Conservation (phyloP, 1,139 yeast genomes). For the Pichia sp. region DNA sequence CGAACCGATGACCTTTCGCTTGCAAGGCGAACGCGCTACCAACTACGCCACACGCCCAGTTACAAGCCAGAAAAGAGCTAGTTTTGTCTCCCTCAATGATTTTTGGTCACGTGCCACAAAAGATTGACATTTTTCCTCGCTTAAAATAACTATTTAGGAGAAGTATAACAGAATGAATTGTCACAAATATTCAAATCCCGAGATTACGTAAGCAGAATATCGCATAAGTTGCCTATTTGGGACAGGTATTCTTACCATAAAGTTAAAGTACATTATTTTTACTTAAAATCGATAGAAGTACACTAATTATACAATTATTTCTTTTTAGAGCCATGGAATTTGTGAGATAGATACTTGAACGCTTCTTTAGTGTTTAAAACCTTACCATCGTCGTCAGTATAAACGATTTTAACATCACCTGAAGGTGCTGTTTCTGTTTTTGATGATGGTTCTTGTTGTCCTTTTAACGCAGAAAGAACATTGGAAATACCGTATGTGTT, state of each 20-base stretch:
- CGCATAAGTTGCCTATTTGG: too few species aligned
- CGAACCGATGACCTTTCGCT: constrained; percentile 91
- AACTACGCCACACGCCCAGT: constrained; percentile 88
- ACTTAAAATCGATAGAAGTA: too few species aligned
- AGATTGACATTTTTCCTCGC: too few species aligned
- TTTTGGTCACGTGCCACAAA: too few species aligned
- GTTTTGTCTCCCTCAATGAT: background rate
- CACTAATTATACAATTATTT: too few species aligned
- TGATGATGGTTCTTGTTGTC: background rate
- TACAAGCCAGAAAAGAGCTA: background rate
- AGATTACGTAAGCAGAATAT: too few species aligned
- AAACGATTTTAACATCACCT: constrained; percentile 61
- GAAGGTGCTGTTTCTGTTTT: background rate
- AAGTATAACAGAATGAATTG: too few species aligned
- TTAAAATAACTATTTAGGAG: too few species aligned
- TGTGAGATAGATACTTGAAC: constrained; percentile 79
- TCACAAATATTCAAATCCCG: too few species aligned
- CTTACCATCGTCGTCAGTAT: constrained; percentile 72
- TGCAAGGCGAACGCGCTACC: constrained; percentile 94
- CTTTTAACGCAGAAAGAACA: constrained; percentile 5
- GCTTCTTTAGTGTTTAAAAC: constrained; percentile 72
- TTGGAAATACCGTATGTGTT: constrained; percentile 18
- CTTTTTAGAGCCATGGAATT: constrained; percentile 66
- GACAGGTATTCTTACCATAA: too few species aligned
- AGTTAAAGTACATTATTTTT: too few species aligned